Percentiles rank a stretch among this genome's conserved stretches.
Conservation (phyloP, 2,329 filamentous ascomycete genomes). For the Cryphonectria parasitica region DNA sequence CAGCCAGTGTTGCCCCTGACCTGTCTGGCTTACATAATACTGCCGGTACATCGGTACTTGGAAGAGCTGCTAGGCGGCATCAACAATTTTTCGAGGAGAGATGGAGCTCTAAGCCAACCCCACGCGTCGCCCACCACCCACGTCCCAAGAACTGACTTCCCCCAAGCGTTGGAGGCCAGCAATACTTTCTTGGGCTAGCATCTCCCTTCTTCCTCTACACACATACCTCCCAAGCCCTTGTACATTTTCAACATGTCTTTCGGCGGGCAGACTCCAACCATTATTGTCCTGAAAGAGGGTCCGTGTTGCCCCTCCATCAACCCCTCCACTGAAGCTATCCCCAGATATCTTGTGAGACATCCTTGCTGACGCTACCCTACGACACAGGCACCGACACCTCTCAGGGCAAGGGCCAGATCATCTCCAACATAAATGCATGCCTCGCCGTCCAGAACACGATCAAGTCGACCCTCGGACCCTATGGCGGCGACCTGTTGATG, state of each 20-base stretch:
- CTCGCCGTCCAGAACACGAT: conserved; percentile 94
- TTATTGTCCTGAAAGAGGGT: conserved; percentile 98
- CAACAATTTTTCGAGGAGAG: conserved; percentile 17
- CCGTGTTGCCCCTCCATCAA: conserved; percentile 46
- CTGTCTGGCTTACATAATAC: neutral
- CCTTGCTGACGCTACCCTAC: conserved; percentile 31
- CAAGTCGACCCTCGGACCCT: conserved; percentile 93
- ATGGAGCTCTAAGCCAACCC: conserved; percentile 12
- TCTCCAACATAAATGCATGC: conserved; percentile 99
- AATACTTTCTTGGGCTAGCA: neutral
- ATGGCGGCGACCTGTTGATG: conserved; percentile 94
- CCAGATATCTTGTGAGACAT: conserved; percentile 4
- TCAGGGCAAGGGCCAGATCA: conserved; percentile 93
- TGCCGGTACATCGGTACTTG: conserved; percentile 1
- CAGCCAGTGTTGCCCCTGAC: neutral
- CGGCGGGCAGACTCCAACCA: conserved; percentile 95
- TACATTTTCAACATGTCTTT: conserved; percentile 74
- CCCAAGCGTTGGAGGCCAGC: neutral
- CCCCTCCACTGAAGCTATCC: conserved; percentile 32
- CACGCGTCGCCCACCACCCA: conserved; percentile 15
- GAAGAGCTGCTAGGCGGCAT: conserved; percentile 11
- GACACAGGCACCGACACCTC: conserved; percentile 88
- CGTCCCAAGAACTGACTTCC: conserved; percentile 1
- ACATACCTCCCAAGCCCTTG: neutral
- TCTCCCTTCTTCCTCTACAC: neutral